A percentile compares a stretch with the other conserved stretches of the same genome.
phyloP scores from a whole-genome alignment of 768 basidiomycete genomes.

The Termitomyces sp. region DNA sequence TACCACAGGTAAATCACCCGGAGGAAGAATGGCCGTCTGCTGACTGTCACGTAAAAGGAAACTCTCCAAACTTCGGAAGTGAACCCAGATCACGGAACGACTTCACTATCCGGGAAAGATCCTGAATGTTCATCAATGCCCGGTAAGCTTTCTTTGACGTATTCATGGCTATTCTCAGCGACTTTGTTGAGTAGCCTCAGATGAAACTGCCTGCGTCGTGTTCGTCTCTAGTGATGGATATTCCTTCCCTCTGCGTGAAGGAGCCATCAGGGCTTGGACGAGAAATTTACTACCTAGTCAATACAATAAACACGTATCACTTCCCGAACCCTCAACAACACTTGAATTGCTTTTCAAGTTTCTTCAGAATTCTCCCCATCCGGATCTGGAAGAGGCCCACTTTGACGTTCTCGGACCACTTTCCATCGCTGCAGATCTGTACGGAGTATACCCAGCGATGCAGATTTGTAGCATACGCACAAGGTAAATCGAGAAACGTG shows the following conservation, averaged over 20 bases:
- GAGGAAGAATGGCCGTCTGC: background rate
- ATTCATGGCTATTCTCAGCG: background rate
- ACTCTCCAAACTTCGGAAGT: background rate
- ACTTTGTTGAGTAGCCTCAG: background rate
- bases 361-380: background rate
- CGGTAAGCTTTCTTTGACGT: background rate
- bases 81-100: background rate
- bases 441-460: background rate
- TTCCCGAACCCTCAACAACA: background rate
- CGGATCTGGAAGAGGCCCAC: background rate
- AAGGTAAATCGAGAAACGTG: background rate
- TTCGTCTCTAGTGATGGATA: background rate
- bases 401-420: constrained; percentile 3
- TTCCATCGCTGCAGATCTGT: constrained; percentile 1
- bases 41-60: background rate
- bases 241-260: background rate
- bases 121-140: background rate
- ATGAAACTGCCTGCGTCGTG: background rate
- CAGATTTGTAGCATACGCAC: constrained; percentile 1
- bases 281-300: background rate
- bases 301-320: background rate
- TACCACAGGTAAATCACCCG: background rate
- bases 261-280: background rate
- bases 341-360: constrained; percentile 1
- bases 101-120: background rate